Evolutionary conservation across 2,329 filamentous ascomycete genomes (phyloP).

Genomic region (Paramyrothecium sp.): DNA sequence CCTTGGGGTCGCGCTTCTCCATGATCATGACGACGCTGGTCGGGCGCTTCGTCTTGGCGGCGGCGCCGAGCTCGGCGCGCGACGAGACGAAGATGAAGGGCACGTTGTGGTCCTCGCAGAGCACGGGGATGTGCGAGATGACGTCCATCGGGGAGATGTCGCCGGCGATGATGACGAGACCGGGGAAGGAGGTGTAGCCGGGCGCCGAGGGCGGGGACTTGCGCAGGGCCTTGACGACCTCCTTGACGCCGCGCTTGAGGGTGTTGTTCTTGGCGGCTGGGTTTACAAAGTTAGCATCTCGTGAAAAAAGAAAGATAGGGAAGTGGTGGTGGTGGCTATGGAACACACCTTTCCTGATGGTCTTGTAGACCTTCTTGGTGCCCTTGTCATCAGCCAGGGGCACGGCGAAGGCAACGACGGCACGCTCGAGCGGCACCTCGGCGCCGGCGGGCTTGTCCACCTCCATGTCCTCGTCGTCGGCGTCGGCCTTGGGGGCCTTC

Average conservation of each 20-base stretch:
- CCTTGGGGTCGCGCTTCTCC: constrained; percentile 52
- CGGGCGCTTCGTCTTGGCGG: constrained; percentile 91
- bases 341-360: constrained; percentile 52
- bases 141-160: constrained; percentile 99
- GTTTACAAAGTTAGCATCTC: constrained; percentile 13
- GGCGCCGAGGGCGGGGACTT: constrained; percentile 77
- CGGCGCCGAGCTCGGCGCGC: constrained; percentile 89
- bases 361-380: constrained; percentile 60
- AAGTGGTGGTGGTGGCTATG: neutral
- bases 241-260: constrained; percentile 96
- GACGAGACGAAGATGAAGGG: constrained; percentile 95
- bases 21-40: constrained; percentile 93
- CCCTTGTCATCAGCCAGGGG: constrained; percentile 79
- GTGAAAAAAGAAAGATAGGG: neutral
- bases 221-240: constrained; percentile 96
- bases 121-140: constrained; percentile 94
- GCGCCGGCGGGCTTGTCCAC: constrained; percentile 42
- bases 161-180: constrained; percentile 87
- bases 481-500: constrained; percentile 32
- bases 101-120: constrained; percentile 97
- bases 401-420: constrained; percentile 80
- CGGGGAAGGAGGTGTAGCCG: constrained; percentile 61
- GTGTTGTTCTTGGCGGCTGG: constrained; percentile 92
- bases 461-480: constrained; percentile 44
- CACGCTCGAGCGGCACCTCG: constrained; percentile 43